These are phyloP conservation scores for Acacia melanoxylon DNA, from an alignment of 306 rosid species.

Conservation along the genomic window DNA sequence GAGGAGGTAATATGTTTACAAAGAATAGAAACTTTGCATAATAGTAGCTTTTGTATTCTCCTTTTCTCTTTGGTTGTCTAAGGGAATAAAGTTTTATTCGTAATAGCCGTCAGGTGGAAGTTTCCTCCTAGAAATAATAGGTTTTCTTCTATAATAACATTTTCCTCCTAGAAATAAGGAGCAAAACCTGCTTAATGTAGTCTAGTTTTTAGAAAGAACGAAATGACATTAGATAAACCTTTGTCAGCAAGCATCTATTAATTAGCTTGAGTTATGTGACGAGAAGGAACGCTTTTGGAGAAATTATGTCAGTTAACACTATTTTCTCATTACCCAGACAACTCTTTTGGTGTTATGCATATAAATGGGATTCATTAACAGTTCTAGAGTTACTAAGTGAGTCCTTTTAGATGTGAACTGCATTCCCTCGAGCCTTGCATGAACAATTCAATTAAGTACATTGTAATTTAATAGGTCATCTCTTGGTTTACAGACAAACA, in stretches of 20 bases:
- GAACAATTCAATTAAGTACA: neutral
- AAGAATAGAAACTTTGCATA: neutral
- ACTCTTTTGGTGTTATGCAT: neutral
- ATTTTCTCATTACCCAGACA: no score
- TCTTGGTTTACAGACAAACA: neutral
- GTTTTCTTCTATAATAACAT: neutral
- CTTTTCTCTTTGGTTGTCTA: neutral
- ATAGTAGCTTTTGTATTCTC: neutral
- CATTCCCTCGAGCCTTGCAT: neutral
- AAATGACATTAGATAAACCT: neutral
- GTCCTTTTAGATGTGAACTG: neutral
- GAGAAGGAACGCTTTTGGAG: neutral
- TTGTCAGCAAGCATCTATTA: neutral
- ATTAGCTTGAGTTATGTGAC: neutral
- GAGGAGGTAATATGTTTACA: neutral
- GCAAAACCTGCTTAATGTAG: neutral
- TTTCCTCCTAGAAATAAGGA: neutral
- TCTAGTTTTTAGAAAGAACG: neutral
- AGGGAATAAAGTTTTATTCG: neutral
- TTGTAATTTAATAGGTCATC: neutral
- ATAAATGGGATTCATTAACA: neutral
- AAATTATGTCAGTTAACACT: no score
- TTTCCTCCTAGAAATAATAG: neutral
- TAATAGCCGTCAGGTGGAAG: neutral
- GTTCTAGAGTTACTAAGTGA: neutral